Base-by-base conservation (phyloP, 805 yeast genomes). In the Starmerella cellae region DNA sequence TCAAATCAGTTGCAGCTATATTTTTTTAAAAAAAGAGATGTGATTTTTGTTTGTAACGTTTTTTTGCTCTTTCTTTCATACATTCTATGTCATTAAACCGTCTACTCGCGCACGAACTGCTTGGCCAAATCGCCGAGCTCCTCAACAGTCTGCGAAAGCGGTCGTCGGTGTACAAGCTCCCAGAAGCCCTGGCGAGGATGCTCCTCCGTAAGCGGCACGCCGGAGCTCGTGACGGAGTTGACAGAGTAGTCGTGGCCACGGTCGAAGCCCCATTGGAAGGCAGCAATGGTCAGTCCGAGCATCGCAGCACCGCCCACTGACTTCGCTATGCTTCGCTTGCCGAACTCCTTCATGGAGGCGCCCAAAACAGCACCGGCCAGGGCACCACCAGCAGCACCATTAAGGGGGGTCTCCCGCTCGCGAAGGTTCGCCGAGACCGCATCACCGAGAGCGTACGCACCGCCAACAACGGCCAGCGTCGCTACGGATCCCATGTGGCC, bases 111-210 rank as follows among this genome's bases (percentile, higher is more conserved):
- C 16, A 53, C 55, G 41, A 54, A 54, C 49, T 53, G 56, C 45
- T 54, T 52, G 38, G 55, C 55, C 17, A 55, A 46, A 26, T 63
- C 67, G 50, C 94, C 94, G 52, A 82, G 67, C 55, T 76, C 77
- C 47, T 74, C 79, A 22, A 79, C 72, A 9, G 93, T 81, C 63
- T 81, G 85, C 18, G 84, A 75, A 51, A 82, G 64, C 16, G 94
- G 94, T 56, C 82, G 73, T 68, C 94, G 77, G 65, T 76, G 73
- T 58, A 75, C 74, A 29, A 77, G 77, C 50, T 82, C 88, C 85
- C 85, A 83, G 64, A 81, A 80, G 30, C 77, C 77, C 56, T 73
- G 78, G 35, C 62, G 61, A 20, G 49, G 55, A 33, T 54, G 51
- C 46, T 57, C 66, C 43, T 60, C 56, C 33, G 57, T 51, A 38